Base-by-base conservation (phyloP, 768 basidiomycete species). In the Tylopilus subfusipes region DNA sequence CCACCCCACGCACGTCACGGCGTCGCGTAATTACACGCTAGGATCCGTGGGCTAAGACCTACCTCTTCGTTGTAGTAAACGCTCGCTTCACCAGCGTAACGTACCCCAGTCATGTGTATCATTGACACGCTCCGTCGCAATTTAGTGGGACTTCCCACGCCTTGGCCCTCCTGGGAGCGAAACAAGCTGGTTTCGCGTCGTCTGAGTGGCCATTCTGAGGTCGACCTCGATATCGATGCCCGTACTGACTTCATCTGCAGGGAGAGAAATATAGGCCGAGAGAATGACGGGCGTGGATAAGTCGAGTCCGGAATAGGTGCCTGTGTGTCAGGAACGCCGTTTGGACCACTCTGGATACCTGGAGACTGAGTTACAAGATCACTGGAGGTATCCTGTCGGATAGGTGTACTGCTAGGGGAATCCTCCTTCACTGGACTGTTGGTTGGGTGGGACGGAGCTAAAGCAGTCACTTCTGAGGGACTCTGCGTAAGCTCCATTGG, bases 71-170 rank as follows among this genome's bases (percentile, higher is more conserved):
- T 67, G 24, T 61, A 64, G 63, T 93, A 92, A 2, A 87, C 74
- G 4, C 64, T 66, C 5, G 78, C 70, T 56, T 90, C 84, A 1
- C 90, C 90, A 14, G 90, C 89, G 47, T 68, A 70, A 30, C 72
- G 66, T 9, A 63, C 57, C 11, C 36, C 65, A 25, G 54, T 48
- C 11, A 53, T 40, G 11, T 48, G 36, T 13, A 49, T 43, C 38
- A 57, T 55, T 10, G 63, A 54, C 36, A 50, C 48, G 10, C 57
- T 58, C 19, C 47, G 60, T 16, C 50, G 60, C 29, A 60, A 24
- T 65, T 69, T 31, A 58, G 50, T 2, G 18, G 67, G 57, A 14
- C 61, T 59, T 21, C 45, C 66, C 22, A 63, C 58, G 9, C 64
- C 64, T 18, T 46, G 59, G 4, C 62, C 59, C 1, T 54, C 60